A percentile compares a stretch with the other conserved stretches of the same genome.
Evolutionary conservation across 331 rosid species (phyloP).

Genomic region (Quercus lobata): DNA sequence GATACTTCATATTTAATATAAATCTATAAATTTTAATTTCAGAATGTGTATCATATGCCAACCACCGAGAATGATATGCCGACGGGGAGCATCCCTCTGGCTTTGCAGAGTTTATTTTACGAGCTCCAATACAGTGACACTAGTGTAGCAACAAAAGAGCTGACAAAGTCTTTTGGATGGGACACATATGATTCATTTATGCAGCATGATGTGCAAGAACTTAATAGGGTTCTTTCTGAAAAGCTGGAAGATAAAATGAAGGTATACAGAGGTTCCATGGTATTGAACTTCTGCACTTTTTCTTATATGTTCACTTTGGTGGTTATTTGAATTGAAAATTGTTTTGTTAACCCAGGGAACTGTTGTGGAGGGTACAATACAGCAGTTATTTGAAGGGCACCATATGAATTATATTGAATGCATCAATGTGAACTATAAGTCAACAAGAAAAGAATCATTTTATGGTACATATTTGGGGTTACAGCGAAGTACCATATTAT

Average conservation of each 20-base stretch:
- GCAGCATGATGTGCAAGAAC: conserved; percentile 69
- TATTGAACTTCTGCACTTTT: not conserved
- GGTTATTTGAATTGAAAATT: not conserved
- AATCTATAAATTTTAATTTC: not conserved
- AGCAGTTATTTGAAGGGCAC: conserved; percentile 55
- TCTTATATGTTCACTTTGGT: not conserved
- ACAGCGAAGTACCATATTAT: not conserved
- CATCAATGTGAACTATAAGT: conserved; percentile 44
- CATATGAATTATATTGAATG: conserved; percentile 56
- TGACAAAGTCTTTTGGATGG: conserved; percentile 67
- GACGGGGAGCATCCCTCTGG: conserved; percentile 58
- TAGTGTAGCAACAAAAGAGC: conserved; percentile 62
- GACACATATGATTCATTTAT: conserved; percentile 59
- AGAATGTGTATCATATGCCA: conserved; percentile 69
- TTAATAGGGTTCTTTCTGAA: conserved; percentile 54
- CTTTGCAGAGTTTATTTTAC: conserved; percentile 49
- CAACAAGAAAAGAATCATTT: conserved; percentile 54
- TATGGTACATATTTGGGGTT: conserved; percentile 33
- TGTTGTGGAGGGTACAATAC: conserved; percentile 56
- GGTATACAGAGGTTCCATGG: conserved; percentile 15
- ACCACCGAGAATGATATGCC: conserved; percentile 65
- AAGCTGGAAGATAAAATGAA: conserved; percentile 69
- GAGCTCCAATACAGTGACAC: conserved; percentile 45
- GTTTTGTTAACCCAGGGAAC: conserved; percentile 39
- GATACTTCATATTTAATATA: not conserved